Percentiles rank a stretch among this genome's conserved stretches.
Conservation (phyloP, 768 basidiomycete species). For the Hortiboletus campestris region DNA sequence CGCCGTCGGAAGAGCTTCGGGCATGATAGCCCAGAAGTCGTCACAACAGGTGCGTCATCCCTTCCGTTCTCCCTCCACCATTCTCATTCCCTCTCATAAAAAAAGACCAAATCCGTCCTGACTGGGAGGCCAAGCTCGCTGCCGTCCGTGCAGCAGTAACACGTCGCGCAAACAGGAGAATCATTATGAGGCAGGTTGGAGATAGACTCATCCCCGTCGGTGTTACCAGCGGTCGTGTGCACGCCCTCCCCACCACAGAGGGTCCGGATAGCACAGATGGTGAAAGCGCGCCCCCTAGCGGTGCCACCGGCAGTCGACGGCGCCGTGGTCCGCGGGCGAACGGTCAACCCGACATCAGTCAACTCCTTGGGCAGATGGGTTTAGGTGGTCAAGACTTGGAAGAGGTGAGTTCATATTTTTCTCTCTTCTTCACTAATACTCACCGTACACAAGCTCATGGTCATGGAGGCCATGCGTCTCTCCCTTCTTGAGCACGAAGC, state of each 20-base stretch:
- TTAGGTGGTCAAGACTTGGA: slow-evolving; percentile 87
- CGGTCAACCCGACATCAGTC: slow-evolving; percentile 58
- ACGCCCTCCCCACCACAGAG: slow-evolving; percentile 60
- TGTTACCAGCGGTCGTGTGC: slow-evolving; percentile 85
- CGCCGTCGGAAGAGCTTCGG: slow-evolving; percentile 87
- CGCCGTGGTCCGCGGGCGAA: slow-evolving; percentile 54
- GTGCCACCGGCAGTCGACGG: slow-evolving; percentile 49
- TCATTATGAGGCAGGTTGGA: slow-evolving; percentile 98
- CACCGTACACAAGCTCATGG: slow-evolving; percentile 68
- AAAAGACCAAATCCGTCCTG: slow-evolving; percentile 94
- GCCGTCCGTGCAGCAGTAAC: slow-evolving; percentile 93
- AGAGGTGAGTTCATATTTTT: slow-evolving; percentile 60
- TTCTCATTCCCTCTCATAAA: slow-evolving; percentile 6
- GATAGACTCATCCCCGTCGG: slow-evolving; percentile 97
- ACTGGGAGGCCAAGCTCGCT: slow-evolving; percentile 96
- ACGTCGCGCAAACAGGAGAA: slow-evolving; percentile 92
- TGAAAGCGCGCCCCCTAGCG: slow-evolving; percentile 32
- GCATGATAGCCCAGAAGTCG: slow-evolving; percentile 84
- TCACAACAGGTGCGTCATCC: slow-evolving; percentile 70
- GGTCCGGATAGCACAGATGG: slow-evolving; percentile 43
- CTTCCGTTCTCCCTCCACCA: slow-evolving; percentile 1
- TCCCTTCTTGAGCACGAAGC: slow-evolving; percentile 95
- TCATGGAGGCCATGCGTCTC: slow-evolving; percentile 98
- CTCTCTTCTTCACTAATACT: slow-evolving; percentile 12
- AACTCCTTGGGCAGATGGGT: slow-evolving; percentile 59